A percentile compares a stretch with the other conserved stretches of the same genome.
Conservation (phyloP, 140 eudicot species). For the Cichorium intybus region DNA sequence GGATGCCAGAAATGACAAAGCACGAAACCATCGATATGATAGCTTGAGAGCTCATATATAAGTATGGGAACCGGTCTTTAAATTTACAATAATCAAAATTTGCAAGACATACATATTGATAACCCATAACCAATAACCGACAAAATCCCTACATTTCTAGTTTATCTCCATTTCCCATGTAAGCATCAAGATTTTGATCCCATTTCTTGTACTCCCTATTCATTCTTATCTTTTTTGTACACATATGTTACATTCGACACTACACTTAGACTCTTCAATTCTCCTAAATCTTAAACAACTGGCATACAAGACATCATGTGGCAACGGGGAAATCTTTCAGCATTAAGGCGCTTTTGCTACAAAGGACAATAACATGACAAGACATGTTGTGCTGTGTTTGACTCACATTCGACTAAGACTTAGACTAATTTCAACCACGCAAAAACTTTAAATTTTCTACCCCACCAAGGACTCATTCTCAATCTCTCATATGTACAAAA, state of each 20-base stretch:
- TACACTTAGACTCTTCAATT: neutral
- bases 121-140: neutral
- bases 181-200: slow-evolving; percentile 6
- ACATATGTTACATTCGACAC: slow-evolving; percentile 8
- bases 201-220: slow-evolving; percentile 1
- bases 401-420: too few relatives aligned
- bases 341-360: too few relatives aligned
- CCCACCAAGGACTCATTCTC: too few relatives aligned
- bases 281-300: slow-evolving; percentile 6
- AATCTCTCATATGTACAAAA: too few relatives aligned
- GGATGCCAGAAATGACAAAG: neutral
- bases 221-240: slow-evolving; percentile 17
- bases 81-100: slow-evolving; percentile 22
- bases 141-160: slow-evolving; percentile 10
- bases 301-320: too few relatives aligned
- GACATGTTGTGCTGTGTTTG: too few relatives aligned
- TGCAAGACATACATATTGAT: slow-evolving; percentile 10
- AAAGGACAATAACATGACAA: too few relatives aligned
- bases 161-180: slow-evolving; percentile 9
- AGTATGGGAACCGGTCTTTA: neutral
- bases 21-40: too few relatives aligned
- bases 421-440: too few relatives aligned
- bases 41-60: neutral
- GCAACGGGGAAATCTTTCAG: too few relatives aligned
- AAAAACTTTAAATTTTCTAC: too few relatives aligned